phyloP scores from a whole-genome alignment of 306 rosid species.

The Inga leiocalycina region DNA sequence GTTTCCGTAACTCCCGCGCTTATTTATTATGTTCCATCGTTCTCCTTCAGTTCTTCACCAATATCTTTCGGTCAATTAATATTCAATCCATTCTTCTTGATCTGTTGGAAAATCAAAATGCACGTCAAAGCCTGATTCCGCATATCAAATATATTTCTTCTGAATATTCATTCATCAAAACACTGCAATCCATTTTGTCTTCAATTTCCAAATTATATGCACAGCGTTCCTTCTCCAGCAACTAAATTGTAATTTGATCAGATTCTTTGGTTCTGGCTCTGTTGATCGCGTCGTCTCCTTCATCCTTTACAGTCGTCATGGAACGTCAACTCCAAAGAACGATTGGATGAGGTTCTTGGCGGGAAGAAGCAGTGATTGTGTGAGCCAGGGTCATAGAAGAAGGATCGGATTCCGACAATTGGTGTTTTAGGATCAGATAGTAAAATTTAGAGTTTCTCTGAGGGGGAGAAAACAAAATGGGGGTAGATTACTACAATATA shows the following conservation, averaged over 20 bases:
- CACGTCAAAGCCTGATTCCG: neutral
- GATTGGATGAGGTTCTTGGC: neutral
- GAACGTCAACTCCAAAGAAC: neutral
- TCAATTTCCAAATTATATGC: neutral
- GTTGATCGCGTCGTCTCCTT: neutral
- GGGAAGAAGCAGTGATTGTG: neutral
- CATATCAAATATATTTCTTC: neutral
- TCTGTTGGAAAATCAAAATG: neutral
- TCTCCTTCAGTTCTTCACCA: neutral
- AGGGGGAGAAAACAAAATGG: constrained; percentile 47
- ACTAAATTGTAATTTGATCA: neutral
- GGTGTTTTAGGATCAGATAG: constrained; percentile 23
- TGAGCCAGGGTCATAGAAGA: constrained; percentile 31
- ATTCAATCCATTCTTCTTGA: neutral
- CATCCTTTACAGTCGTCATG: neutral
- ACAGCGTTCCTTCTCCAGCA: neutral
- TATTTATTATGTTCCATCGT: neutral
- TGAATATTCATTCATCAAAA: neutral
- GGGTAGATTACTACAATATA: constrained; percentile 79
- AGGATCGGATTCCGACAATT: constrained; percentile 26
- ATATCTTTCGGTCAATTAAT: neutral
- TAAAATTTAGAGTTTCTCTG: neutral
- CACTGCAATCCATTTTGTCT: neutral
- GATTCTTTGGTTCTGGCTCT: neutral
- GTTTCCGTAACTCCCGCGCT: neutral